These are phyloP conservation scores for Diaporthe humulicola DNA, from an alignment of 2,329 filamentous ascomycete species.

Conservation along the genomic window DNA sequence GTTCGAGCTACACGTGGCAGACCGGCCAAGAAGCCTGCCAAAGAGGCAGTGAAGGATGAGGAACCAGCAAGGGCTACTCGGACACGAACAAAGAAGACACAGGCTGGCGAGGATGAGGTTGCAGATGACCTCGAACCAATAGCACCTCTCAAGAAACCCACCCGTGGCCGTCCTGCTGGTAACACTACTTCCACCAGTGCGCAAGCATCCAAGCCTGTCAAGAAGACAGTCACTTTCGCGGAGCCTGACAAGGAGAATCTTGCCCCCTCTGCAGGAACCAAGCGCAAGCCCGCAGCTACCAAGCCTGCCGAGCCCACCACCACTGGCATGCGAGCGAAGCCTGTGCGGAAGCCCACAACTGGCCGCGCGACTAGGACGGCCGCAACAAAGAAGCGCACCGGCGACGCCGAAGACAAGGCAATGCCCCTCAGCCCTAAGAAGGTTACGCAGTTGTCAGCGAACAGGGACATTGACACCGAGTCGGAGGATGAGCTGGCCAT, in stretches of 20 bases:
- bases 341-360: slow-evolving; percentile 61
- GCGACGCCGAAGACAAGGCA: slow-evolving; percentile 48
- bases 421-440: slow-evolving; percentile 75
- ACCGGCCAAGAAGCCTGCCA: slow-evolving; percentile 49
- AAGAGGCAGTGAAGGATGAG: slow-evolving; percentile 45
- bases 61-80: slow-evolving; percentile 45
- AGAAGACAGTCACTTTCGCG: slow-evolving; percentile 75
- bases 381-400: slow-evolving; percentile 48
- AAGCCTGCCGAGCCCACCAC: slow-evolving; percentile 49
- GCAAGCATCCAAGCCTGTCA: slow-evolving; percentile 59
- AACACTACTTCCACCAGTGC: slow-evolving; percentile 52
- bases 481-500: slow-evolving; percentile 73
- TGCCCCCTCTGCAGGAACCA: slow-evolving; percentile 51
- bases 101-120: slow-evolving; percentile 45
- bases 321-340: slow-evolving; percentile 58
- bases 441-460: slow-evolving; percentile 67
- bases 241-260: slow-evolving; percentile 76
- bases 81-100: slow-evolving; percentile 46
- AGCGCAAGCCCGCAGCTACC: slow-evolving; percentile 52
- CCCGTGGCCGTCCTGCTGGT: slow-evolving; percentile 51
- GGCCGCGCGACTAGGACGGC: slow-evolving; percentile 46
- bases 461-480: slow-evolving; percentile 54
- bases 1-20: slow-evolving; percentile 45
- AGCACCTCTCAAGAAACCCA: slow-evolving; percentile 52
- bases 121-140: slow-evolving; percentile 45